Percentiles rank a stretch among this genome's conserved stretches.
Evolutionary conservation across 129 eudicot genomes (phyloP).

Genomic region (Mikania micrantha): DNA sequence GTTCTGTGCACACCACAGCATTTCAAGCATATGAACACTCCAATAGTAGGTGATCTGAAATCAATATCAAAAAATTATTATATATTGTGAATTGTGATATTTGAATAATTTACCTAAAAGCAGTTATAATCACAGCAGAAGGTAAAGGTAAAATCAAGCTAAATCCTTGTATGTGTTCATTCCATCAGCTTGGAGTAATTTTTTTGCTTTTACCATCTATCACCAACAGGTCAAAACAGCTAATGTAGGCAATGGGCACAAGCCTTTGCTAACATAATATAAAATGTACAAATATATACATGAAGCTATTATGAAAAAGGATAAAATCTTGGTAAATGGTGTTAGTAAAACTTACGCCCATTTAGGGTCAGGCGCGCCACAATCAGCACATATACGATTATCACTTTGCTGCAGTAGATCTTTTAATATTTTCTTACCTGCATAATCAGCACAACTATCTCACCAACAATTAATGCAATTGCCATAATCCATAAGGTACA

Average conservation of each 20-base stretch:
- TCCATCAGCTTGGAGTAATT: not conserved
- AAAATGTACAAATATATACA: not conserved
- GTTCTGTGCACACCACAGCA: constrained; percentile 86
- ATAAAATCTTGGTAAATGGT: not conserved
- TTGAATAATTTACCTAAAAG: constrained; percentile 7
- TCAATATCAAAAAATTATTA: not conserved
- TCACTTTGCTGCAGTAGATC: constrained; percentile 74
- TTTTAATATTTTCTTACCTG: constrained; percentile 81
- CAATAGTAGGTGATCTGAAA: constrained; percentile 86
- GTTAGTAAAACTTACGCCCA: constrained; percentile 85
- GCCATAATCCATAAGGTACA: not conserved
- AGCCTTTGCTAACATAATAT: not conserved
- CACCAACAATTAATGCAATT: not conserved
- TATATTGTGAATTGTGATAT: not conserved
- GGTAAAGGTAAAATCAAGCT: not conserved
- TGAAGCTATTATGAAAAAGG: not conserved
- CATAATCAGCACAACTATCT: constrained; percentile 6
- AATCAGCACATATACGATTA: constrained; percentile 89
- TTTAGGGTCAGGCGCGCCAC: constrained; percentile 84
- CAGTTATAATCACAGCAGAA: not conserved
- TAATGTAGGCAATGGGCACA: not conserved
- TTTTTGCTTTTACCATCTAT: not conserved
- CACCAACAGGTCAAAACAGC: not conserved
- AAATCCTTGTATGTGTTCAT: not conserved
- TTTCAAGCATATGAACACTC: constrained; percentile 86